Evolutionary conservation across 441 rosid species (phyloP).

Genomic region (Gossypium gossypioides): DNA sequence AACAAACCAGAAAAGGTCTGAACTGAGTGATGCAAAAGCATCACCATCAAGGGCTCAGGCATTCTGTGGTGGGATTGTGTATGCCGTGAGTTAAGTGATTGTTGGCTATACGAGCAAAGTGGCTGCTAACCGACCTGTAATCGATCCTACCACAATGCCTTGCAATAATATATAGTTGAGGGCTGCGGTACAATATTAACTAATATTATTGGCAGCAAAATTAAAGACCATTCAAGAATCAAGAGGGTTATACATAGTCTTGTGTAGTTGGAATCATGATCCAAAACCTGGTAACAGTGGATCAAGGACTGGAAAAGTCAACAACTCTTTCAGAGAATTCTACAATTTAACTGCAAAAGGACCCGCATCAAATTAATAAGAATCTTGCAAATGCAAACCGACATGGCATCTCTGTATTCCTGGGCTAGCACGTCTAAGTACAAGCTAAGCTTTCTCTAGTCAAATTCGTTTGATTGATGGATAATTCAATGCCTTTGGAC

Average conservation of each 20-base stretch:
- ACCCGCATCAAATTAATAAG: neutral
- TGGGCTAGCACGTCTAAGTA: neutral
- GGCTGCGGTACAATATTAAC: neutral
- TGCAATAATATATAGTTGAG: neutral
- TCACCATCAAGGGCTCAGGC: constrained; percentile 90
- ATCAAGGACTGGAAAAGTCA: neutral
- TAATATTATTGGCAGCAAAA: neutral
- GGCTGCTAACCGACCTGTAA: constrained; percentile 57
- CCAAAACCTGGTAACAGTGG: neutral
- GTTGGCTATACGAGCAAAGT: constrained; percentile 78
- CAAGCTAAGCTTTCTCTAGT: neutral
- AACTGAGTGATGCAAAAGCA: constrained; percentile 87
- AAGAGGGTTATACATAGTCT: neutral
- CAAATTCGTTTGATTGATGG: neutral
- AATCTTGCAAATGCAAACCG: neutral
- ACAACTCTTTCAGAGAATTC: too few relatives aligned
- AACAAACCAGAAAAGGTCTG: constrained; percentile 66
- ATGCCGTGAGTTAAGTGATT: constrained; percentile 50
- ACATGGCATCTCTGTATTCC: neutral
- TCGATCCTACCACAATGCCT: constrained; percentile 24
- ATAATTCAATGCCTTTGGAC: neutral
- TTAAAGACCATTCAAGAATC: neutral
- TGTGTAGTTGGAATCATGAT: neutral
- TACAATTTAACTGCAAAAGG: too few relatives aligned
- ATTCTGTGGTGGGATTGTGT: constrained; percentile 33